Evolutionary conservation across 495 filamentous ascomycete species (phyloP), one percentile per base, ranked within the genome.

Genomic region (Aspergillus nidulans): DNA sequence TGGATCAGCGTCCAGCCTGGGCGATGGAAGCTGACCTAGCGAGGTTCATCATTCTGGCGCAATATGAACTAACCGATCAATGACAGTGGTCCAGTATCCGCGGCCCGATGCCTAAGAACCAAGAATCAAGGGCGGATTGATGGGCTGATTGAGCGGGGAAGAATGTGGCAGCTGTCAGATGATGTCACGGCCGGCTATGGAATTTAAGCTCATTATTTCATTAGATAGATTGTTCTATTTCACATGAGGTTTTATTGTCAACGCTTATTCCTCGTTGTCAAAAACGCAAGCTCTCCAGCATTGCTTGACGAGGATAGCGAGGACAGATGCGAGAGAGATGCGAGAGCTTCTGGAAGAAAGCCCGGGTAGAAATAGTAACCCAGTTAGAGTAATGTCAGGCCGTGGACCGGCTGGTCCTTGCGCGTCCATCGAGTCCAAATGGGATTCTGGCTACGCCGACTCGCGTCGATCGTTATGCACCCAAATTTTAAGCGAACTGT

Each of bases 111-210:
- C 1, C 25, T 25, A 19, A 32, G 47, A 34, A 24, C 34, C 47
- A 21, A 38, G 32, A 38, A 6, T 39, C 2, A 24, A 24, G 32
- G 36, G 15, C 32, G 19, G 20, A 26, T 49, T 24, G 47, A 49
- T 39, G 47, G 47, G 25, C 47, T 25, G 32, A 49, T 38, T 49
- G 47, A 49, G 47, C 47, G 47, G 47, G 47, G 47, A 49, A 39
- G 32, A 10, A 39, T 32, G 21, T 49, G 47, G 36, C 20, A 32
- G 10, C 30, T 39, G 45, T 36, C 15, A 36, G 45, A 49, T 49
- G 45, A 49, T 49, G 45, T 49, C 45, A 49, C 25, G 13, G 15
- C 24, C 1, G n/a, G 4, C 24, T 34, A 32, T 32, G 44, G 15
- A 28, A 10, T 49, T 39, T 38, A 25, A 21, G 32, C 32, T 49